A percentile compares a stretch with the other conserved stretches of the same genome.
Evolutionary conservation across 176 grass and related monocot genomes (phyloP).

Genomic region (Lolium rigidum): DNA sequence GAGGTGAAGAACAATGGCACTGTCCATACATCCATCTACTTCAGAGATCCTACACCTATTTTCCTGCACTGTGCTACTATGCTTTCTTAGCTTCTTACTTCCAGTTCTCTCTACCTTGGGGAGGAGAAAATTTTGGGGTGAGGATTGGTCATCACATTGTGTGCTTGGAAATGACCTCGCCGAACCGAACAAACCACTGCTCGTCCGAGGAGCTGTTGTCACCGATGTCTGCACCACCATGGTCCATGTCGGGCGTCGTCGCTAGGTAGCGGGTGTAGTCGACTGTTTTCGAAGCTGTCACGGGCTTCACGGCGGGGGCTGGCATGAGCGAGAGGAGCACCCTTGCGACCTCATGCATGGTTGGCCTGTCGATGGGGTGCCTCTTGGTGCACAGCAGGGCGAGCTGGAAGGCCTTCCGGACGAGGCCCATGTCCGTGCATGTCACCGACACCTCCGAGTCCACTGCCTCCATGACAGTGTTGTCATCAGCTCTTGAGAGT

Average conservation of each 20-base stretch:
- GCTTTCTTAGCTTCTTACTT: constrained; percentile 35
- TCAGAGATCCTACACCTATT: constrained; percentile 48
- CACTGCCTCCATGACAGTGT: constrained; percentile 98
- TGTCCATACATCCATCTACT: constrained; percentile 28
- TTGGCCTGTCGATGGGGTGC: constrained; percentile 82
- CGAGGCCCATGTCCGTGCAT: constrained; percentile 82
- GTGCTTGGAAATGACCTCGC: constrained; percentile 96
- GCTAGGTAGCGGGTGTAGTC: constrained; percentile 77
- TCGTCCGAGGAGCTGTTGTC: constrained; percentile 83
- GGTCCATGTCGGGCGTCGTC: constrained; percentile 44
- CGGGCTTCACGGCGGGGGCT: constrained; percentile 43
- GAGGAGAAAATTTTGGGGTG: constrained; percentile 18
- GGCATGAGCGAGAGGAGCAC: constrained; percentile 93
- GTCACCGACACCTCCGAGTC: constrained; percentile 96
- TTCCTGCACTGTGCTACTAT: constrained; percentile 63
- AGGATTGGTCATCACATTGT: constrained; percentile 59
- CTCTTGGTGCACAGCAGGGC: constrained; percentile 90
- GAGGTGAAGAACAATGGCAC: constrained; percentile 28
- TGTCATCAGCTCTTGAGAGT: constrained; percentile 94
- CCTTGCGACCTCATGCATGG: constrained; percentile 86
- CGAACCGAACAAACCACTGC: constrained; percentile 93
- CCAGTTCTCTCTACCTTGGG: constrained; percentile 34
- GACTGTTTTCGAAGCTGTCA: constrained; percentile 29
- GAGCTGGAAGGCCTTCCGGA: constrained; percentile 96
- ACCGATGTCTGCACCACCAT: constrained; percentile 45